Base-by-base conservation (phyloP, 257 asterid genomes). In the Anisodus acutangulus region DNA sequence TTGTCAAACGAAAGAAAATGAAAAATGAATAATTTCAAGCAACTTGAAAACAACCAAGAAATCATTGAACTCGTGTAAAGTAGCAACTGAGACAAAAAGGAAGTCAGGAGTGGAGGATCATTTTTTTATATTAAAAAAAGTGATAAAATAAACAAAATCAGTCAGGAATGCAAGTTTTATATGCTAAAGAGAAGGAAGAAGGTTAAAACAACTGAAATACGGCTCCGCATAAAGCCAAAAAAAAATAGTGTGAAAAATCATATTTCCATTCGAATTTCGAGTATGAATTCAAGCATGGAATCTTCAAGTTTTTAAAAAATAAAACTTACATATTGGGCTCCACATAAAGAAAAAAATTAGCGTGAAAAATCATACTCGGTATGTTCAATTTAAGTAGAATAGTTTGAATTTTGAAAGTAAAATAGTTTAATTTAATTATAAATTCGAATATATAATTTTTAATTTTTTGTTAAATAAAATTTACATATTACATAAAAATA, bases 1-100 rank as follows among this genome's bases (percentile, higher is more conserved):
- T 74, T 3, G 62, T 49, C 62, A 19, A 49, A 74, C 22, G 2
- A 74, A 10, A 19, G n/a, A 47, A 70, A 17, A 71, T 70, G 10
- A 31, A 19, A 47, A 47, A 72, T 71, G 58, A 71, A 71, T 19
- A 72, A 47, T 47, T 47, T 19, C 80, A 72, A 72, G 60, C 59
- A 49, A 74, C 47, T 66, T 66, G 7, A 11, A 66, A 31, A 66
- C 71, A 66, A 26, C n/a, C 9, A 66, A 31, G 16, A 31, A 66
- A 66, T 66, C 81, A 12, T 4, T 51, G 9, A 49, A 49, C 62
- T 74, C 45, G 45, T 22, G 62, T 37, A 13, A 15, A 68, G 51
- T 68, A 37, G 19, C 51, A 6, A 74, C 60, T 49, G 62, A 22
- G 45, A 22, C 8, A 78, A 78, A 49, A 3, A 15, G 9, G 64